Conservation (phyloP, 306 rosid species). For the Cicer arietinum region DNA sequence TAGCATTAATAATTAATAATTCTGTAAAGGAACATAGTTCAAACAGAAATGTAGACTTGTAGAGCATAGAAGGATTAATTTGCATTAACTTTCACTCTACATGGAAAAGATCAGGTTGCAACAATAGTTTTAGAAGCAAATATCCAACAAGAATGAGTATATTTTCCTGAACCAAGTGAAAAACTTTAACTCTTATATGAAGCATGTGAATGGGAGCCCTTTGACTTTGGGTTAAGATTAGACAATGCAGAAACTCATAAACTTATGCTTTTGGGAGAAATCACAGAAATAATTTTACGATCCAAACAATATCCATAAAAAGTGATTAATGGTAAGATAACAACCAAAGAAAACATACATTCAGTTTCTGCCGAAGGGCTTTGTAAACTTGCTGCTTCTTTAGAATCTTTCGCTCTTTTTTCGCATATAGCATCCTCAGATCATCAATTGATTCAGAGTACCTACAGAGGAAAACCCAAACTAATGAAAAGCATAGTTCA, state of each 20-base stretch:
- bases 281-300: conserved; percentile 5
- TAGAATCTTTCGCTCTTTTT: conserved; percentile 67
- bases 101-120: neutral
- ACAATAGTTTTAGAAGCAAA: neutral
- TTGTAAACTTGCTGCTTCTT: conserved; percentile 65
- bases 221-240: neutral
- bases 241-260: neutral
- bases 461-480: conserved; percentile 50
- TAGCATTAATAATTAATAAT: neutral
- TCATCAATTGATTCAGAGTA: conserved; percentile 83
- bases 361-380: conserved; percentile 64
- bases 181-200: neutral
- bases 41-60: neutral
- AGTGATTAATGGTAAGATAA: conserved; percentile 22
- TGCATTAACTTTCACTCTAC: conserved; percentile 11
- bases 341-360: conserved; percentile 43
- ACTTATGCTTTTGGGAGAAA: conserved; percentile 13
- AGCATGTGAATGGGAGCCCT: neutral
- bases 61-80: conserved; percentile 7
- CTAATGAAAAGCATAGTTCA: conserved; percentile 20
- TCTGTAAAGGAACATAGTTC: neutral
- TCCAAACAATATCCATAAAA: conserved; percentile 25
- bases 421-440: conserved; percentile 66
- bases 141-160: neutral
- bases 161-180: conserved; percentile 3